phyloP scores from a whole-genome alignment of 1,284 basidiomycete genomes.

The Ganoderma meredithae region DNA sequence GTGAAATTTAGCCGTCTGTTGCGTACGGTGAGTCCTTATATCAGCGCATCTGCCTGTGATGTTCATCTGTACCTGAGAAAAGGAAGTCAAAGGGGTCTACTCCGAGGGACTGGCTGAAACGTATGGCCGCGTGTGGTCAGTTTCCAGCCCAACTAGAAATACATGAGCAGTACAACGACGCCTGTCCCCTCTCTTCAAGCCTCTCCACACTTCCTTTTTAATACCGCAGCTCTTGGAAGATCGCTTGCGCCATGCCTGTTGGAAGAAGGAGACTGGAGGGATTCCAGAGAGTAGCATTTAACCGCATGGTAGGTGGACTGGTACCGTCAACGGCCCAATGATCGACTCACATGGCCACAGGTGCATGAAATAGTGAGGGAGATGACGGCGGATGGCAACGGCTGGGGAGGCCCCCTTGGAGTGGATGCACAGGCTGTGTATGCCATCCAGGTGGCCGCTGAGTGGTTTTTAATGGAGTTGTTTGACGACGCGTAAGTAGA shows the following conservation, averaged over 20 bases:
- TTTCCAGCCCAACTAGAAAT: background rate
- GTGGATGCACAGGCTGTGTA: conserved; percentile 85
- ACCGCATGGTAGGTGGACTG: background rate
- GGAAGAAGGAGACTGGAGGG: background rate
- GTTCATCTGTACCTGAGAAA: background rate
- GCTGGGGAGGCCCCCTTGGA: conserved; percentile 77
- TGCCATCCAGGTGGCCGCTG: conserved; percentile 93
- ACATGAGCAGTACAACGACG: background rate
- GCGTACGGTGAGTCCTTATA: background rate
- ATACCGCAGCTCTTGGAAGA: no score
- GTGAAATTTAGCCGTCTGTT: background rate
- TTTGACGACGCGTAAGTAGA: conserved; percentile 92
- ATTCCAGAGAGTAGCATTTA: background rate
- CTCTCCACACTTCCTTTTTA: background rate
- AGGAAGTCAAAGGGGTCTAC: background rate
- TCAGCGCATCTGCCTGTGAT: background rate
- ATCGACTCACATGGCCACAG: conserved; percentile 47
- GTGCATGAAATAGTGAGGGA: conserved; percentile 92
- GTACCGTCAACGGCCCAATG: background rate
- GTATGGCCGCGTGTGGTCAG: background rate
- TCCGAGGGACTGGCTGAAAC: background rate
- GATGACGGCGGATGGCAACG: conserved; percentile 80
- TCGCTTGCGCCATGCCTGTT: background rate
- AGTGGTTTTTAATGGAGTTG: conserved; percentile 91
- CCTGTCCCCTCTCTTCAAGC: background rate